These are phyloP conservation scores for Suhomyces vadensis DNA, from an alignment of 805 yeast genomes.

Conservation along the genomic window DNA sequence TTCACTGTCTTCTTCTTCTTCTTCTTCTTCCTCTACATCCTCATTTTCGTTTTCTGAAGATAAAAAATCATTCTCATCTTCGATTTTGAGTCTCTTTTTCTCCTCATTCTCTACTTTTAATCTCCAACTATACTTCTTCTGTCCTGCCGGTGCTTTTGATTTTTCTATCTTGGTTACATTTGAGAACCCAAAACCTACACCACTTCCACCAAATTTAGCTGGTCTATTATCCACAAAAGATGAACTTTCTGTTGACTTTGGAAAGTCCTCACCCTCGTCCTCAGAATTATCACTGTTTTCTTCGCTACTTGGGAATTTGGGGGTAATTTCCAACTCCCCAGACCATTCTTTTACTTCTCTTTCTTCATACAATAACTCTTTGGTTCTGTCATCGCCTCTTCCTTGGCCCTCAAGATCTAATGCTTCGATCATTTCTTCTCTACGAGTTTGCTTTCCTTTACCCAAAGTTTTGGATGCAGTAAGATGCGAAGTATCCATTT, in stretches of 20 bases:
- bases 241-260: conserved; percentile 26
- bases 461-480: conserved; percentile 80
- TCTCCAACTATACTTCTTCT: conserved; percentile 74
- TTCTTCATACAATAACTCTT: conserved; percentile 68
- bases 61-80: conserved; percentile 64
- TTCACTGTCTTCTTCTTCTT: conserved; percentile 18
- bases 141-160: conserved; percentile 23
- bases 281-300: conserved; percentile 15
- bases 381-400: conserved; percentile 60
- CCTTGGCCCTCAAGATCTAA: conserved; percentile 71
- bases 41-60: conserved; percentile 35
- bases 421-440: conserved; percentile 74
- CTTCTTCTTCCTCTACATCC: conserved; percentile 22
- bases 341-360: conserved; percentile 63
- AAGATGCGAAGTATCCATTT: conserved; percentile 68
- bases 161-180: conserved; percentile 51
- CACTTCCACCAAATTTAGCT: conserved; percentile 55
- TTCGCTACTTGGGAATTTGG: conserved; percentile 5
- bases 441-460: conserved; percentile 64
- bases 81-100: conserved; percentile 41
- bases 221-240: conserved; percentile 75
- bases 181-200: conserved; percentile 69
- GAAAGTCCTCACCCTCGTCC: conserved; percentile 17
- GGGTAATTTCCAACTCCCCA: conserved; percentile 18
- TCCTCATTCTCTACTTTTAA: conserved; percentile 38